Conservation (phyloP, 208 protist genomes). For the Crithidia sp. region DNA sequence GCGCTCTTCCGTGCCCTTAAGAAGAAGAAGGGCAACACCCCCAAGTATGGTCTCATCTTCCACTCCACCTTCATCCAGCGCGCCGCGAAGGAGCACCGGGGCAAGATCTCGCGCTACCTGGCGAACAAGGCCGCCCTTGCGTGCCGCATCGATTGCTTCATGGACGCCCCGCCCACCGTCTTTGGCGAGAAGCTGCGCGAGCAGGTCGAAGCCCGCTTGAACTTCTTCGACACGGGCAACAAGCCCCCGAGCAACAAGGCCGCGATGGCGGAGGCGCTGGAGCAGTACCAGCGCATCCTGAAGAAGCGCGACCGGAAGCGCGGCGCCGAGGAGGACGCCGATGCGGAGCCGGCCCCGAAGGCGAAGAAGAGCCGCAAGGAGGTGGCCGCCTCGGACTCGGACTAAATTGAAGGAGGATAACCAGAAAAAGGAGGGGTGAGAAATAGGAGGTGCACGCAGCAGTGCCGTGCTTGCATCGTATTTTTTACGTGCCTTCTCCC, state of each 20-base stretch:
- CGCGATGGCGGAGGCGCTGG: conserved; percentile 96
- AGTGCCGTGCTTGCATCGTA: no score
- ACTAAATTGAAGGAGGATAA: conserved; percentile 30
- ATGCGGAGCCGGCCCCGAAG: conserved; percentile 43
- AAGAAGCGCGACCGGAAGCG: conserved; percentile 66
- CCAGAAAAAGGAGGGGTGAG: not conserved
- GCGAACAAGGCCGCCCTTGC: conserved; percentile 99
- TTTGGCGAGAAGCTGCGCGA: conserved; percentile 96
- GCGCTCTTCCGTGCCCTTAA: conserved; percentile 99
- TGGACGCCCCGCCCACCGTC: conserved; percentile 86
- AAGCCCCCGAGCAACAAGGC: conserved; percentile 94
- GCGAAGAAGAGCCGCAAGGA: conserved; percentile 70
- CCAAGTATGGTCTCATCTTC: conserved; percentile 99
- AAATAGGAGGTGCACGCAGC: no score
- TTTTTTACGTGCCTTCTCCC: no score
- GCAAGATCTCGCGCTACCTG: conserved; percentile 98
- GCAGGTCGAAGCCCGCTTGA: conserved; percentile 98
- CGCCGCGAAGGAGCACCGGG: conserved; percentile 98
- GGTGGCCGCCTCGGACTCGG: conserved; percentile 59
- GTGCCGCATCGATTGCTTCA: conserved; percentile 98
- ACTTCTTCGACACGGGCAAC: conserved; percentile 98
- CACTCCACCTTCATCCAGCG: conserved; percentile 98
- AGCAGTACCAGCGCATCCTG: conserved; percentile 85
- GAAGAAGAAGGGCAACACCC: conserved; percentile 98
- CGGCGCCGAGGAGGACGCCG: conserved; percentile 25